Evolutionary conservation across 257 asterid genomes (phyloP).

Genomic region (Jasminum sambac): DNA sequence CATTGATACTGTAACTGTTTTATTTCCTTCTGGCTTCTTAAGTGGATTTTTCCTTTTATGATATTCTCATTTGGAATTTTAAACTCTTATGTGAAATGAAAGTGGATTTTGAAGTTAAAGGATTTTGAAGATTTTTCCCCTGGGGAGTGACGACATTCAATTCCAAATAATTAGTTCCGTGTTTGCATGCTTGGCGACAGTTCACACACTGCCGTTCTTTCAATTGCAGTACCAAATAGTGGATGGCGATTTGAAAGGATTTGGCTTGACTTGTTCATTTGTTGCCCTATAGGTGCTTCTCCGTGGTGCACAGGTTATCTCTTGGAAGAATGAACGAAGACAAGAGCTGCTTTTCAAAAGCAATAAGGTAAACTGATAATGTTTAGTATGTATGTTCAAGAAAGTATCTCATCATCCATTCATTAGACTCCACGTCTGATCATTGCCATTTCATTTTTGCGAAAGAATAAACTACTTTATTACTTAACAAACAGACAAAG

Average conservation of each 20-base stretch:
- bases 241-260: constrained; percentile 9
- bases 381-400: background rate
- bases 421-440: background rate
- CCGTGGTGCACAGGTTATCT: constrained; percentile 69
- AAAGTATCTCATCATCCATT: background rate
- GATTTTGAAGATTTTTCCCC: no score
- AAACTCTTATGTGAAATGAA: background rate
- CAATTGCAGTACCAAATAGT: background rate
- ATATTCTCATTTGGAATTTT: constrained; percentile 21
- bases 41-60: background rate
- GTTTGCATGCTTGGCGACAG: background rate
- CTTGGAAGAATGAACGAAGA: constrained; percentile 86
- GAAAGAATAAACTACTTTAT: background rate
- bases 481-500: background rate
- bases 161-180: background rate
- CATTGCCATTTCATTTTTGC: background rate
- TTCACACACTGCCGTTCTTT: background rate
- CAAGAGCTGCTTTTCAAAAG: constrained; percentile 68
- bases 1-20: background rate
- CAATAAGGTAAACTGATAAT: constrained; percentile 57
- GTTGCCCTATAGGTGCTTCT: constrained; percentile 58
- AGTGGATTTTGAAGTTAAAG: background rate
- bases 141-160: no score
- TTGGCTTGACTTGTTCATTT: constrained; percentile 8
- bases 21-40: background rate